Base-by-base conservation (phyloP, 257 asterid species). In the Linderniella brevidens region DNA sequence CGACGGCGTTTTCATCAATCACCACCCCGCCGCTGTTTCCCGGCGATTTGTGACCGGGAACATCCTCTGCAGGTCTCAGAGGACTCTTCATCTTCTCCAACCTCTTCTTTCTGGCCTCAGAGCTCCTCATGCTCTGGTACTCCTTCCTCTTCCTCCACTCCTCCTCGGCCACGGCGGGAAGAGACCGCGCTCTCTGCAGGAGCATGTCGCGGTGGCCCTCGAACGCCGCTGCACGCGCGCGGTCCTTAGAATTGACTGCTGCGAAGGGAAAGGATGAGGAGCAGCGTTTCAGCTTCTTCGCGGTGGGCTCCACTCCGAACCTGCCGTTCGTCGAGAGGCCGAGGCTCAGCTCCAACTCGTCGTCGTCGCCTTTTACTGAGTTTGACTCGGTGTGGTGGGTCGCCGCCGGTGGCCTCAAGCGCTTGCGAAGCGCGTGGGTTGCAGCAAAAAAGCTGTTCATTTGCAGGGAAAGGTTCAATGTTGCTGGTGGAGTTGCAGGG, bases 291-390 rank as follows among this genome's bases (percentile, higher is more conserved):
- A 82, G 70, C 62, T 52, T 63, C 13, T 68, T 60, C 58, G 63
- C 61, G 35, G 57, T 17, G 3, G 92, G 92, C 74, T 86, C 97
- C 56, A 82, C 78, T 1, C 95, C 97, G 49, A 77, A 86, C 56
- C 74, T 58, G 0, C 97, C 97, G 59, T 82, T 86, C 68, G 63
- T 49, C 0, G 97, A 83, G 5, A 82, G 92, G 36, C 92, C 93
- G 52, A 87, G 60, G 54, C 79, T 72, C 52, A 87, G 45, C 71
- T 87, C 88, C 19, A 87, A 35, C 5, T 55, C 86, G 5, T 46
- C 90, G 0, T 58, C 78, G 0, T 19, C 64, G 0, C 35, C 68
- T 3, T 52, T 71, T 0, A n/a, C 29, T 3, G 19, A 60, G 0
- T 35, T 17, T 11, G 0, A 37, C 41, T 4, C 35, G 48, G 37